Percentiles rank a stretch among this genome's conserved stretches.
Conservation (phyloP, 2,329 filamentous ascomycete species). For the Fusarium sp. region DNA sequence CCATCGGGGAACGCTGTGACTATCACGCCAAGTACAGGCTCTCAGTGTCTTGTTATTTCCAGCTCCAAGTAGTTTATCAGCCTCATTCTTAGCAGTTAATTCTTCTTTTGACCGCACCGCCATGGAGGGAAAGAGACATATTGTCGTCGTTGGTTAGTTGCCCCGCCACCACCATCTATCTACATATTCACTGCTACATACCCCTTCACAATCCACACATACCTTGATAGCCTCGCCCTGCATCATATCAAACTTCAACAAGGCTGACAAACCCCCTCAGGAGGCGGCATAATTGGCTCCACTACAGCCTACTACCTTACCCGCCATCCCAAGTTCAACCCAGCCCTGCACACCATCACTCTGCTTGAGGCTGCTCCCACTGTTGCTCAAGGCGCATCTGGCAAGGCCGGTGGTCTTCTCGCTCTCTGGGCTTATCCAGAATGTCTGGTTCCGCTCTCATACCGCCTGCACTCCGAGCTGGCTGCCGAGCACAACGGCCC, state of each 20-base stretch:
- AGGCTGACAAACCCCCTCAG: constrained; percentile 58
- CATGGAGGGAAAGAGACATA: constrained; percentile 59
- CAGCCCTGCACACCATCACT: constrained; percentile 80
- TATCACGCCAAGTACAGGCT: constrained; percentile 19
- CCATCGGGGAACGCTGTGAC: constrained; percentile 9
- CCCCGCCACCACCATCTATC: constrained; percentile 5
- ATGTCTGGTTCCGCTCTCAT: constrained; percentile 87
- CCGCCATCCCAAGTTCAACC: constrained; percentile 84
- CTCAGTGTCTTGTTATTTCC: background rate
- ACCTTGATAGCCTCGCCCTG: constrained; percentile 17
- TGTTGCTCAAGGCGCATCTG: constrained; percentile 91
- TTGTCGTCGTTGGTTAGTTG: constrained; percentile 64
- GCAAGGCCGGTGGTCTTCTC: constrained; percentile 92
- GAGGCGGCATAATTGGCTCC: constrained; percentile 92
- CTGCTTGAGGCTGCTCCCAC: constrained; percentile 85
- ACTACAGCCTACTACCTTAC: constrained; percentile 94
- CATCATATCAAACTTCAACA: constrained; percentile 1
- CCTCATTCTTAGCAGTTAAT: background rate
- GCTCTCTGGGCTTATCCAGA: constrained; percentile 92
- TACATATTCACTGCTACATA: background rate
- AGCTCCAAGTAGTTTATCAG: background rate
- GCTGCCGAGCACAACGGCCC: constrained; percentile 86
- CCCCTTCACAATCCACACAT: background rate
- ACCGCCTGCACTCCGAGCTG: constrained; percentile 83
- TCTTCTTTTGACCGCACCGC: background rate